These are phyloP conservation scores for Rhypophila decipiens DNA, from an alignment of 495 filamentous ascomycete species.

Conservation along the genomic window DNA sequence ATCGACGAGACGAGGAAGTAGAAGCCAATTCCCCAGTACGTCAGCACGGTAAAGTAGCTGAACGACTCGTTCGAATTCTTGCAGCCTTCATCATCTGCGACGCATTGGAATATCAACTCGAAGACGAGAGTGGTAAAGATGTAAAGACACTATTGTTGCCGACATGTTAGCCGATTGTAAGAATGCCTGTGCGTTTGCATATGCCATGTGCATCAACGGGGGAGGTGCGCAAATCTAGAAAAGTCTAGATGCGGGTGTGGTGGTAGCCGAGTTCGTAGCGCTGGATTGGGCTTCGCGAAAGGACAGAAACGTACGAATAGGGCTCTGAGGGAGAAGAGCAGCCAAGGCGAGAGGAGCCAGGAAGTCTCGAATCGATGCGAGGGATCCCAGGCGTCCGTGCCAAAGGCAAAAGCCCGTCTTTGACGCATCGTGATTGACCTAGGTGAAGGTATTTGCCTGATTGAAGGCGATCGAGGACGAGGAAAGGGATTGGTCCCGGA, in stretches of 20 bases:
- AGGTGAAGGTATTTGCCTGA: too few species aligned
- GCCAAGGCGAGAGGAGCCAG: constrained; percentile 62
- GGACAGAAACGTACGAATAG: constrained; percentile 41
- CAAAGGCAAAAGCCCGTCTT: constrained; percentile 27
- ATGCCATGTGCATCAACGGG: too few species aligned
- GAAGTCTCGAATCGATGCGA: constrained; percentile 66
- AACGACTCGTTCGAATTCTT: constrained; percentile 44
- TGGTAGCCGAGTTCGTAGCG: background rate
- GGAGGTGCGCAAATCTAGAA: too few species aligned
- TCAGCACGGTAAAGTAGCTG: constrained; percentile 73
- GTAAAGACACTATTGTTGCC: constrained; percentile 50
- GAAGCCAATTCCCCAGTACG: constrained; percentile 75
- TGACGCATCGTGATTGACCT: constrained; percentile 3
- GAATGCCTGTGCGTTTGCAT: too few species aligned
- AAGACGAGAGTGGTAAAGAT: constrained; percentile 64
- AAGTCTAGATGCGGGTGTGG: background rate
- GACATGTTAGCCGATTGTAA: too few species aligned
- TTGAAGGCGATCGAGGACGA: too few species aligned
- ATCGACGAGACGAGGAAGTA: constrained; percentile 59
- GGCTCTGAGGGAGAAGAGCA: constrained; percentile 53
- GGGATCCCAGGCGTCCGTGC: constrained; percentile 46
- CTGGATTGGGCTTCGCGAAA: background rate
- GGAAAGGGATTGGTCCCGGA: too few species aligned
- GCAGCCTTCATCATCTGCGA: constrained; percentile 13
- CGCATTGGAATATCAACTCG: constrained; percentile 55